Percentiles rank a stretch among this genome's conserved stretches.
Evolutionary conservation across 805 yeast species (phyloP).

Genomic region (Wickerhamomyces queroliae): DNA sequence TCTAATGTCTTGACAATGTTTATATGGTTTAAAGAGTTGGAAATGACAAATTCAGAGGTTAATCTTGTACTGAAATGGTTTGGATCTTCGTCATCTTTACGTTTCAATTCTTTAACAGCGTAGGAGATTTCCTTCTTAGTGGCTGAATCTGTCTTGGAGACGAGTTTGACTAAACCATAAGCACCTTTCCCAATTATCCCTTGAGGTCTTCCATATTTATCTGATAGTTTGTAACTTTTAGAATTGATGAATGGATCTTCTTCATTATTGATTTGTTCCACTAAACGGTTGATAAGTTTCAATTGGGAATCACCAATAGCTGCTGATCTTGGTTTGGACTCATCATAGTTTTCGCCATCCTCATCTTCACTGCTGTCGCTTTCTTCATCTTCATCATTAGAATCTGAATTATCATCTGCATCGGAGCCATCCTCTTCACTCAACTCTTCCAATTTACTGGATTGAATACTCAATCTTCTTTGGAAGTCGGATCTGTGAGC

Average conservation of each 20-base stretch:
- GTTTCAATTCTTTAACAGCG: conserved; percentile 94
- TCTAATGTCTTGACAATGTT: conserved; percentile 77
- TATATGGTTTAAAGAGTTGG: conserved; percentile 67
- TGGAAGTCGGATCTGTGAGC: conserved; percentile 23
- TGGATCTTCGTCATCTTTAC: conserved; percentile 93
- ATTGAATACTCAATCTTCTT: conserved; percentile 21
- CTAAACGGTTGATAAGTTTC: conserved; percentile 39
- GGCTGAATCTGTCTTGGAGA: conserved; percentile 89
- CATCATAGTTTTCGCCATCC: conserved; percentile 5
- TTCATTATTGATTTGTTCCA: conserved; percentile 39
- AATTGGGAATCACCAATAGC: conserved; percentile 48
- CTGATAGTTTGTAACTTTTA: conserved; percentile 29
- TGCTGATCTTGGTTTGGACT: conserved; percentile 16
- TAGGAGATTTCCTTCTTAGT: conserved; percentile 70
- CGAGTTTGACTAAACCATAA: conserved; percentile 93
- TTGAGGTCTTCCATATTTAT: conserved; percentile 45
- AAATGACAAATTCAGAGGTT: conserved; percentile 86
- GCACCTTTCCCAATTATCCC: conserved; percentile 90
- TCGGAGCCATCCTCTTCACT: neutral
- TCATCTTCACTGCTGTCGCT: conserved; percentile 4
- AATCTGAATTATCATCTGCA: neutral
- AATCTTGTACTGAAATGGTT: conserved; percentile 91
- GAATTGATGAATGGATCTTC: conserved; percentile 11
- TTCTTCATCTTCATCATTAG: conserved; percentile 14
- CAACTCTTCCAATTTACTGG: conserved; percentile 8